A percentile compares a stretch with the other conserved stretches of the same genome.
Evolutionary conservation across 345 rosid species (phyloP).

Genomic region (Sapria himalayana): DNA sequence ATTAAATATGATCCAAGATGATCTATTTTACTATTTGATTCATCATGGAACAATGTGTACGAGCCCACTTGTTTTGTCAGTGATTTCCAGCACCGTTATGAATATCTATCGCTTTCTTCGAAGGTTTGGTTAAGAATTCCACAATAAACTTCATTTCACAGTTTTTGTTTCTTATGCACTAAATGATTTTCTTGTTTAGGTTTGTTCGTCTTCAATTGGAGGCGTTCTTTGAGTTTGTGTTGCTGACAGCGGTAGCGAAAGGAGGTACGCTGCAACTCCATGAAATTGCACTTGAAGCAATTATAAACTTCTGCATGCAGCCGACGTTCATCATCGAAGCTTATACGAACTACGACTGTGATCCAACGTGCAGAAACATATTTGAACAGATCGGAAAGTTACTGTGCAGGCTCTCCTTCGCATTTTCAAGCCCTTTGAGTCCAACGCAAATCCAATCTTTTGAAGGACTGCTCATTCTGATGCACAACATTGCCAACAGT

Average conservation of each 20-base stretch:
- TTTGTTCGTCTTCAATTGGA: conserved; percentile 76
- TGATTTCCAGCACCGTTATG: conserved; percentile 76
- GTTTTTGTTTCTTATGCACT: no score
- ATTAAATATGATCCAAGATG: conserved; percentile 61
- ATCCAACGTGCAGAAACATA: conserved; percentile 36
- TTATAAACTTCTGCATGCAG: conserved; percentile 71
- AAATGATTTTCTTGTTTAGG: conserved; percentile 24
- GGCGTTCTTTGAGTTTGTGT: conserved; percentile 58
- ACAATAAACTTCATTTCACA: no score
- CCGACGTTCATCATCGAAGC: conserved; percentile 56
- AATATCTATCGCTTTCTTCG: conserved; percentile 71
- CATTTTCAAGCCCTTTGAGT: conserved; percentile 36
- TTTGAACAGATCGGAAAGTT: conserved; percentile 65
- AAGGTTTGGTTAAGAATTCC: conserved; percentile 35
- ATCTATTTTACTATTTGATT: conserved; percentile 64
- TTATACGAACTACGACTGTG: conserved; percentile 72
- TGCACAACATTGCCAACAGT: conserved; percentile 60
- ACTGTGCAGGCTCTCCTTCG: conserved; percentile 69
- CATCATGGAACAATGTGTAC: conserved; percentile 67
- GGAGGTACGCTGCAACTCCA: conserved; percentile 37
- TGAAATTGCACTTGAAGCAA: conserved; percentile 73
- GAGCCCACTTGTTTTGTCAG: conserved; percentile 53
- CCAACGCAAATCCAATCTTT: conserved; percentile 69
- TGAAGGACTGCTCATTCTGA: conserved; percentile 62
- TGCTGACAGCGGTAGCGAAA: conserved; percentile 25